A percentile compares a stretch with the other conserved stretches of the same genome.
phyloP scores from a whole-genome alignment of 176 grass and related monocot species.

The Cenchrus americanus region DNA sequence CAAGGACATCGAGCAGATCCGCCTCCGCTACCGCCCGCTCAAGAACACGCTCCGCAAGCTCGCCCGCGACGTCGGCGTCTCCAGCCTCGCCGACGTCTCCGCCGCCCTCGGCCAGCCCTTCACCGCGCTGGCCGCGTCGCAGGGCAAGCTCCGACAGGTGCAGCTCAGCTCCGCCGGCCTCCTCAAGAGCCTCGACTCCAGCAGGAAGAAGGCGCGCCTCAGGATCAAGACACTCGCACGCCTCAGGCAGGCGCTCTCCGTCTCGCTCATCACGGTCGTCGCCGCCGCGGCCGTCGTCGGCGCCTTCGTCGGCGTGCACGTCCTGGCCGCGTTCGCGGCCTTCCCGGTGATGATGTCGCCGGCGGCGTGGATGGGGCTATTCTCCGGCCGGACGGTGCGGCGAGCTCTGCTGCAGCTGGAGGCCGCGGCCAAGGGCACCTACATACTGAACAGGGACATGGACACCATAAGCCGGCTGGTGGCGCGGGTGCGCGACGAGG shows the following conservation, averaged over 20 bases:
- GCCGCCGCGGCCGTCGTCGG: conserved; percentile 57
- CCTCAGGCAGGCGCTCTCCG: conserved; percentile 56
- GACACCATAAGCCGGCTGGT: conserved; percentile 92
- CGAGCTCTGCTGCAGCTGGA: conserved; percentile 73
- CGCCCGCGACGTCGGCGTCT: conserved; percentile 41
- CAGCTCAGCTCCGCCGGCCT: conserved; percentile 55
- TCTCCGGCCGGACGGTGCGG: conserved; percentile 44
- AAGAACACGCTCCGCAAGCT: conserved; percentile 70
- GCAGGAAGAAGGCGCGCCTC: conserved; percentile 63
- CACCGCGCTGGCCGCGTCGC: conserved; percentile 56
- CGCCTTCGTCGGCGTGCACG: conserved; percentile 68
- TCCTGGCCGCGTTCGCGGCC: conserved; percentile 59
- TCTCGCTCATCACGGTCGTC: conserved; percentile 49
- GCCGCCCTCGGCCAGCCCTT: conserved; percentile 57
- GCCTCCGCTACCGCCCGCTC: conserved; percentile 73
- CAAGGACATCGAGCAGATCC: conserved; percentile 78
- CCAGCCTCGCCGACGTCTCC: conserved; percentile 54
- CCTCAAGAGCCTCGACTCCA: conserved; percentile 61
- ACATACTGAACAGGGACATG: conserved; percentile 89
- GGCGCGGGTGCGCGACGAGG: conserved; percentile 74
- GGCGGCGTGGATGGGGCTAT: conserved; percentile 33
- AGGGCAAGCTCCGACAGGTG: conserved; percentile 56
- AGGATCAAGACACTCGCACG: conserved; percentile 59
- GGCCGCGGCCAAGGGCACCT: conserved; percentile 73
- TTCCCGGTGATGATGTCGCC: conserved; percentile 44